phyloP scores from a whole-genome alignment of 306 rosid species.

The Glycine tomentella region DNA sequence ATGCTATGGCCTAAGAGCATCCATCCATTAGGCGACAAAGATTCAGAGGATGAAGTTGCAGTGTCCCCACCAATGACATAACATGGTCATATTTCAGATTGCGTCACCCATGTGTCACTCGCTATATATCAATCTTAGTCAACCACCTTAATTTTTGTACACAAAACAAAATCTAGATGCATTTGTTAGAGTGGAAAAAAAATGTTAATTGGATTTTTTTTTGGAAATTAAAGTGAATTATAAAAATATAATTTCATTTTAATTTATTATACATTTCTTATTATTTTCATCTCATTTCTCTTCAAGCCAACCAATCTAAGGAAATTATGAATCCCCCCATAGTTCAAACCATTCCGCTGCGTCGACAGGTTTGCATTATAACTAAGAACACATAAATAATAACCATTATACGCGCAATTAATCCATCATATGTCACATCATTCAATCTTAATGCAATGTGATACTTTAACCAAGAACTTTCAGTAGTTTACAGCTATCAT shows the following conservation, averaged over 20 bases:
- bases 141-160: slow-evolving; percentile 13
- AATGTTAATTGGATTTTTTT: too few species aligned
- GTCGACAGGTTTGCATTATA: slow-evolving; percentile 43
- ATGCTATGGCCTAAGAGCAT: background rate
- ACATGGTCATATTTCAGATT: slow-evolving; percentile 26
- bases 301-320: too few species aligned
- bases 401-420: background rate
- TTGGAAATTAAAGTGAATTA: too few species aligned
- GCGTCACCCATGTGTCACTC: slow-evolving; percentile 49
- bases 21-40: slow-evolving; percentile 36
- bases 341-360: slow-evolving; percentile 37
- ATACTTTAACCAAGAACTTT: background rate
- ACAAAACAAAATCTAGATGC: background rate
- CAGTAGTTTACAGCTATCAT: background rate
- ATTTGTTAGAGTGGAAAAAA: too few species aligned
- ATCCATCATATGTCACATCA: background rate
- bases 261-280: too few species aligned
- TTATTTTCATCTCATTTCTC: too few species aligned
- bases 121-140: slow-evolving; percentile 37
- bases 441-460: background rate
- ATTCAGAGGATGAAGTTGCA: slow-evolving; percentile 49
- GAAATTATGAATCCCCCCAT: too few species aligned
- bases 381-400: background rate
- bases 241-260: too few species aligned
- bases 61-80: slow-evolving; percentile 42